phyloP scores from a whole-genome alignment of 805 yeast genomes.

The Lipomyces yamadae region DNA sequence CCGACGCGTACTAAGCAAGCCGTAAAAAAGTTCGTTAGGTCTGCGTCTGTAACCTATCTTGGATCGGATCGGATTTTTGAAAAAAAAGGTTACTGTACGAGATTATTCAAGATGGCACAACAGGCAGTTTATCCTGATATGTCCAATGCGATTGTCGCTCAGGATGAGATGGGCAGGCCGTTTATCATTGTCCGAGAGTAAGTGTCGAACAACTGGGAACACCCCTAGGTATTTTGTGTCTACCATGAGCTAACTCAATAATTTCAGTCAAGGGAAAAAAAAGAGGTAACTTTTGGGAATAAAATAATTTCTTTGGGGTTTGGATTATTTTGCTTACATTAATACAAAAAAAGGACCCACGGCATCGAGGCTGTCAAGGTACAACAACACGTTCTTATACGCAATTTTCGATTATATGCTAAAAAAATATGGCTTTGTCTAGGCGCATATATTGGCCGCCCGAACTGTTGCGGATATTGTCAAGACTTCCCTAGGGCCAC shows the following conservation, averaged over 20 bases:
- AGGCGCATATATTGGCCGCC: constrained; percentile 92
- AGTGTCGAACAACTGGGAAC: constrained; percentile 43
- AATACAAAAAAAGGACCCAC: constrained; percentile 57
- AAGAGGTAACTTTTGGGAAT: constrained; percentile 38
- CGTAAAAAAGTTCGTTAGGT: neutral
- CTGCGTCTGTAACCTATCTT: neutral
- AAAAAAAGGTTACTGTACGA: neutral
- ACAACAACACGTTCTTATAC: neutral
- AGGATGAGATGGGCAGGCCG: constrained; percentile 99
- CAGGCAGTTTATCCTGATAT: constrained; percentile 64
- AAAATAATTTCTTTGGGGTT: too few relatives aligned
- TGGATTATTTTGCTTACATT: neutral
- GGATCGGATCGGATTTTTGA: neutral
- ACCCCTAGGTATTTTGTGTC: neutral
- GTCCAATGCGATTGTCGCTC: constrained; percentile 98
- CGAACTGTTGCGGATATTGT: constrained; percentile 91
- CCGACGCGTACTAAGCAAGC: neutral
- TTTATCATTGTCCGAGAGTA: constrained; percentile 93
- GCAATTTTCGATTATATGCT: neutral
- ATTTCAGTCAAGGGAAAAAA: constrained; percentile 49
- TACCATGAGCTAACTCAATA: constrained; percentile 12
- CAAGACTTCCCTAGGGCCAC: constrained; percentile 92
- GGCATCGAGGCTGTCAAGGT: constrained; percentile 75
- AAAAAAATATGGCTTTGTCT: constrained; percentile 34
- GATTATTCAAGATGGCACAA: constrained; percentile 47